Base-by-base conservation (phyloP, 1,139 yeast species). In the Diutina sp. region DNA sequence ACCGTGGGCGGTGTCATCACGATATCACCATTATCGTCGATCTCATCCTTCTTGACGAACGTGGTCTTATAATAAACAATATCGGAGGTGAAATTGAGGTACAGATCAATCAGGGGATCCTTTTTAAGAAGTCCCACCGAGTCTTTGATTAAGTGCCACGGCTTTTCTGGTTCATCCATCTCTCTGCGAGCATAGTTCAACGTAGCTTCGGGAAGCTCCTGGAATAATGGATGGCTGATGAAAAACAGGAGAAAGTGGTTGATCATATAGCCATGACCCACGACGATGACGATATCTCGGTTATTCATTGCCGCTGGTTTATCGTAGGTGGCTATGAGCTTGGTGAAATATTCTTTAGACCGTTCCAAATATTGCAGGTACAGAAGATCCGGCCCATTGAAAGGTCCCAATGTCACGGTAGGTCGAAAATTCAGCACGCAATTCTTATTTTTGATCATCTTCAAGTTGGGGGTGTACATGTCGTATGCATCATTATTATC, bases 401-500 rank as follows among this genome's bases (percentile, higher is more conserved):
- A 76, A n/a, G 71, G 78, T 29, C 80, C 80, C 60, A 76, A 68
- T 14, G 75, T 71, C 41, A 69, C 70, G n/a, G 78, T 73, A 45
- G 80, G 80, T 38, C 80, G 65, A 61, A 76, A 76, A 60, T 74
- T 76, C 45, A 77, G 72, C 60, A 74, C 69, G 30, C 69, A 67
- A 48, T 68, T 64, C 57, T 70, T 67, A 60, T 76, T 76, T 55
- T 66, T 66, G 61, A 76, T 62, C 52, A 64, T 60, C 62, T 73
- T 74, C 57, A 75, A 63, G 61, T 76, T 76, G 44, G 79, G 79
- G 6, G 78, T 76, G 59, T 75, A 76, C 79, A 76, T 74, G 59
- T 74, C 72, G 63, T 76, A 76, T 6, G 79, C 80, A 61, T 75
- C 79, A 58, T 73, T 73, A 46, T 78, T 72, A 63, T 76, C 80